Percentiles rank a stretch among this genome's conserved stretches.
These are phyloP conservation scores for Alectoria sarmentosa DNA, from an alignment of 495 filamentous ascomycete species.

Conservation along the genomic window DNA sequence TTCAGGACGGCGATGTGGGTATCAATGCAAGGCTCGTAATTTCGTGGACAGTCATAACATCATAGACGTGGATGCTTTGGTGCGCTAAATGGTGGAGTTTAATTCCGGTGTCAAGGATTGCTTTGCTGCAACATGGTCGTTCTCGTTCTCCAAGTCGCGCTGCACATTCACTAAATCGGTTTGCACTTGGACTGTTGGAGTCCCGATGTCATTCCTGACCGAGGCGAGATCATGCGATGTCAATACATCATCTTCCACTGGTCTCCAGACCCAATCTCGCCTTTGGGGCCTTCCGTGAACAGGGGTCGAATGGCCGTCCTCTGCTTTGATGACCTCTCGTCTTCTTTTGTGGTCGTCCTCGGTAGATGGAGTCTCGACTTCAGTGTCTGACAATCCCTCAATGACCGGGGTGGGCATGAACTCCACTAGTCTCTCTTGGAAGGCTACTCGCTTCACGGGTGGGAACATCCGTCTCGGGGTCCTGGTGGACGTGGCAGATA, in stretches of 20 bases:
- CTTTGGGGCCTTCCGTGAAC: slow-evolving; percentile 17
- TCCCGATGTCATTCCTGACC: background rate
- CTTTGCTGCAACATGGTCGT: background rate
- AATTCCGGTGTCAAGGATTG: background rate
- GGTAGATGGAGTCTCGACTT: background rate
- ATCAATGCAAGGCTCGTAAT: slow-evolving; percentile 9
- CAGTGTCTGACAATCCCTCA: slow-evolving; percentile 16
- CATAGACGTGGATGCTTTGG: background rate
- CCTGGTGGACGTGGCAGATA: slow-evolving; percentile 18
- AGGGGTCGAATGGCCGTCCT: slow-evolving; percentile 19
- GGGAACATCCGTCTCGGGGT: slow-evolving; percentile 20
- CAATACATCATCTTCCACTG: slow-evolving; percentile 25
- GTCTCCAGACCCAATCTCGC: slow-evolving; percentile 28
- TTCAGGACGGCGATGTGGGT: background rate
- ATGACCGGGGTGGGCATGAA: slow-evolving; percentile 21
- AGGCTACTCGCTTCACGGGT: slow-evolving; percentile 21
- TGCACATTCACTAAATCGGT: background rate
- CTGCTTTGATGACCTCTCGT: slow-evolving; percentile 18
- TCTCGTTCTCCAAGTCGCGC: no score
- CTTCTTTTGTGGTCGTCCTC: slow-evolving; percentile 12
- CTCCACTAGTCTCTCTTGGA: slow-evolving; percentile 22
- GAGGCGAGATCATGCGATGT: background rate
- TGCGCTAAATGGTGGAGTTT: background rate
- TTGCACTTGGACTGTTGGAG: background rate
- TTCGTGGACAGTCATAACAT: slow-evolving; percentile 7